Evolutionary conservation across 2,329 filamentous ascomycete species (phyloP), one percentile per base, ranked within the genome.

Genomic region (Colletotrichum sp.): DNA sequence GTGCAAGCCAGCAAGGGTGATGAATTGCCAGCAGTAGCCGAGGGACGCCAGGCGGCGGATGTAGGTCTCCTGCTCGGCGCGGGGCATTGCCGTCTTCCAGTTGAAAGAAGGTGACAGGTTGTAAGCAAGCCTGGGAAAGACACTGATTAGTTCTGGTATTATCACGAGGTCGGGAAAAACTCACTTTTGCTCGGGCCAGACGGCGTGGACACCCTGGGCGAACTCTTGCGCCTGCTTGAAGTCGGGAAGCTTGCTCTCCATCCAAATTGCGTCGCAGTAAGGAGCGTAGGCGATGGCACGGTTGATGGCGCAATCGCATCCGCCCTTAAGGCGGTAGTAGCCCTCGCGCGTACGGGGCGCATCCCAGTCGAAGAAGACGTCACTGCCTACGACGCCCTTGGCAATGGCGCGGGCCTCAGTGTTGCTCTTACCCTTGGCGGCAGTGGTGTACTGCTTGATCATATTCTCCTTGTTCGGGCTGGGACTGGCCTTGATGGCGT

Each of bases 21-120:
- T 99, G 90, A 99, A 99, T 87, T 99, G 97, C 97, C 97, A 99
- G 92, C 95, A 98, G 91, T 99, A 99, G 78, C 97, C 97, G 65
- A 99, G 91, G 77, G 88, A 82, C 76, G 93, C 96, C 55, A 99
- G 94, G 56, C 97, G 95, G 78, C 93, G 89, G 88, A 99, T 99
- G 88, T 98, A 99, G 25, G 97, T 99, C 88, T 98, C 95, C 88
- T 99, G 97, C 85, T 98, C 96, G 69, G 91, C 90, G 79, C 94
- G 92, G 60, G 95, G 91, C 96, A 98, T 98, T 81, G 96, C 97
- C 74, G 96, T 91, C 90, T 98, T 98, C 97, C 97, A 99, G 92
- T 99, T 99, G 94, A 99, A 99, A 5, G 96, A 98, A 34, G 97
- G 97, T 0, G 96, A 98, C 78, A 99, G 93, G 90, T 99, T 99